Base-by-base conservation (phyloP, 805 yeast genomes). In the Kodamaea hsintzibuensis region DNA sequence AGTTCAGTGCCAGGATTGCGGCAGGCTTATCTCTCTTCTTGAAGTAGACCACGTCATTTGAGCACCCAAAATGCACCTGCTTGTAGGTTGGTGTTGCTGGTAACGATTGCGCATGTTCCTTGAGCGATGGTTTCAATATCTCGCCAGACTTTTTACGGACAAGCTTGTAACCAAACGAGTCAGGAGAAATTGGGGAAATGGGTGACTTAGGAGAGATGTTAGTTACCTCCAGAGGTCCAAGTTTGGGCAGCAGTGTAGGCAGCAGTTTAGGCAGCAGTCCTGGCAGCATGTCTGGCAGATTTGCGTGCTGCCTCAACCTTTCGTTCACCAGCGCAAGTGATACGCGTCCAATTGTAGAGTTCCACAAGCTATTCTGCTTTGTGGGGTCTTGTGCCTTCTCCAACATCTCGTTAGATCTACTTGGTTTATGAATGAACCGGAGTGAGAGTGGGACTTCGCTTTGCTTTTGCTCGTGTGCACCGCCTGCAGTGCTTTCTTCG, bases 121-220 rank as follows among this genome's bases (percentile, higher is more conserved):
- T 87, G 53, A 90, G 74, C 12, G 89, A 85, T 1, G 92, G 83
- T 64, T 89, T 89, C 45, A 90, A 87, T 44, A 88, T 73, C 65
- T 91, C 97, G n/a, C 96, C 97, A 0, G 91, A 83, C 68, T 91
- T 91, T 68, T 91, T 92, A 48, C 96, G 83, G 2, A 90, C 81
- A 51, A 89, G 70, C 50, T 60, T 63, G 53, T 67, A 61, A n/a
- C 51, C 51, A 17, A 43, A 35, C 2, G 52, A 49, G 42, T 42
- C 42, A 1, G 40, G 48, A 2, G 48, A 45, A 7, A 25, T 12
- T 19, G 47, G 47, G 9, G 47, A 43, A 22, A 27, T 43, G 3
- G 47, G 37, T 13, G 47, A 40, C 7, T n/a, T 18, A 14, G 52
- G 49, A 4, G 50, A 25, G 35, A 12, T 14, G 12, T 13, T 13